Evolutionary conservation across 345 rosid genomes (phyloP), one percentile per base, ranked within the genome.

Genomic region (Corchorus capsularis): DNA sequence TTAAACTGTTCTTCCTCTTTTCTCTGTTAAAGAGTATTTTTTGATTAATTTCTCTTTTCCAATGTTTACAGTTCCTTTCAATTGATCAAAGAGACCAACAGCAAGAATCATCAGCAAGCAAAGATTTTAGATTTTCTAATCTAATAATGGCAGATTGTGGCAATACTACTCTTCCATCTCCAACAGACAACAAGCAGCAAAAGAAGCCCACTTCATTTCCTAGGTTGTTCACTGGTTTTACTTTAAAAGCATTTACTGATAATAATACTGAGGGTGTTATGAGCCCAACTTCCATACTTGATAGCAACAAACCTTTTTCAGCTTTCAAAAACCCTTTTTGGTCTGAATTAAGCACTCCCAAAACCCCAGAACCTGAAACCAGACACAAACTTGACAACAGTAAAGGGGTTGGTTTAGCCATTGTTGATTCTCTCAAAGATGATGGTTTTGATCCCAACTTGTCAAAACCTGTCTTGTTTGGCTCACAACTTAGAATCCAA

Each of bases 271-370:
- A 89, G 64, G 76, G 83, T 6, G 79, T 85, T 39, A 87, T 91
- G 62, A 94, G 98, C 68, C 98, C 98, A 37, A 94, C 94, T 71
- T 94, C 98, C 6, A 92, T 87, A 59, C 98, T 94, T 59, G 98
- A 94, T 80, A 75, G 84, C 68, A 92, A 91, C 68, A 92, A 91
- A 79, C 88, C 95, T 35, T 89, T 91, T 69, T 89, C 91, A 27
- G 83, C 82, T 74, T 75, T 90, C 63, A 93, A 81, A 76, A 92
- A 85, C 78, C 93, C 98, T 1, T 90, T 88, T 69, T 83, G 87
- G 83, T 73, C 87, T 73, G 94, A 86, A 13, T 73, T 72, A 57
- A 79, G 60, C 67, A 65, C 81, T 9, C 83, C 81, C 19, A 86
- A 64, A 77, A 72, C 81, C 68, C 84, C 82, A 3, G 87, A 85